Evolutionary conservation across 169 alveolate genomes (phyloP).

Genomic region (Eimeria zaria): DNA sequence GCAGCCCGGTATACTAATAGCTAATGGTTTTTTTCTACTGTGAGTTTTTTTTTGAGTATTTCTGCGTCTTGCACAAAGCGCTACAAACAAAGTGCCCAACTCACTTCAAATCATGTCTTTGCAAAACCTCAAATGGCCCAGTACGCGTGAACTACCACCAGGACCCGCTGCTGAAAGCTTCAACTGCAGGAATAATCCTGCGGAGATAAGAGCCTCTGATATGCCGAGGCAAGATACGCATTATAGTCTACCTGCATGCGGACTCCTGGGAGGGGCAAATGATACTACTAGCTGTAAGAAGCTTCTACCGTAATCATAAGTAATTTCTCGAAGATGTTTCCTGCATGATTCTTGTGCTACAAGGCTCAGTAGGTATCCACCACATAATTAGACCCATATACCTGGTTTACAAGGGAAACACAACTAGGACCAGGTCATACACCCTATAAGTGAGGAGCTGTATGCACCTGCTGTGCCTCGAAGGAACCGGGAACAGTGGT

Average conservation of each 20-base stretch:
- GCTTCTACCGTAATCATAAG: not conserved
- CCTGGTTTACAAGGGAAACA: not conserved
- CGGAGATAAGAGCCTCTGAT: not conserved
- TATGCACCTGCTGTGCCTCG: not conserved
- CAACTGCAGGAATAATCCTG: not conserved
- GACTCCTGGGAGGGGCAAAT: not conserved
- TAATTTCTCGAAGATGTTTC: not conserved
- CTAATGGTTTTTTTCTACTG: not conserved
- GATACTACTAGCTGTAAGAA: not conserved
- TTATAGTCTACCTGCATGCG: not conserved
- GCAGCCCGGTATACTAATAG: conserved; percentile 47
- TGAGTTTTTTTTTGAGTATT: not conserved
- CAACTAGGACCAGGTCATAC: not conserved
- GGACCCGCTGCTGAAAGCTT: not conserved
- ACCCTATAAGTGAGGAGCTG: not conserved
- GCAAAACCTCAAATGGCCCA: not conserved
- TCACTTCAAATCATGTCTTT: not conserved
- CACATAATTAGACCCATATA: not conserved
- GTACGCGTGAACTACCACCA: not conserved
- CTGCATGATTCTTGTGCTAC: not conserved
- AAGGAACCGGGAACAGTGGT: not conserved
- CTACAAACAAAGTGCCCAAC: not conserved
- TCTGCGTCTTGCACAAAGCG: not conserved
- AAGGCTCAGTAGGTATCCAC: not conserved
- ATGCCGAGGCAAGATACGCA: not conserved